Evolutionary conservation across 1,284 basidiomycete genomes (phyloP), one percentile per base, ranked within the genome.

Genomic region (Moniliella sp.): DNA sequence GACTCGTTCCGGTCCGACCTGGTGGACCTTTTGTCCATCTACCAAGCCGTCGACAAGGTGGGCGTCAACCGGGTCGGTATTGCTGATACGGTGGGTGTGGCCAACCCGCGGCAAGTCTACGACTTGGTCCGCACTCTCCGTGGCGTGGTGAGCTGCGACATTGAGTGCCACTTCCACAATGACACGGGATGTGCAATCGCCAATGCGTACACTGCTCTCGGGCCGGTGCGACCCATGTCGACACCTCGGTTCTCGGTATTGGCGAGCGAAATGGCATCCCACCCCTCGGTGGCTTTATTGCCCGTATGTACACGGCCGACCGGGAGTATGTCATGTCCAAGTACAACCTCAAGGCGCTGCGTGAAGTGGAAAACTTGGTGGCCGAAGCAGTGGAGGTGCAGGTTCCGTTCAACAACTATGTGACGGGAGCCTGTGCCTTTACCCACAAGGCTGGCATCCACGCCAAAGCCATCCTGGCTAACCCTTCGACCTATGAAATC

Each of bases 401-500:
- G 53, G 75, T 99, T 28, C 88, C 91, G 25, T 99, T 97, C 69
- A 82, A 80, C 74, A 88, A 91, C 64, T 68, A 69, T 57, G 69
- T 71, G 50, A 71, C 69, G 35, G 91, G 91, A 16, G 97, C 94
- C 67, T 97, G 91, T 61, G 91, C 91, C 13, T 99, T 99, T 68
- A 99, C 91, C 15, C 91, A 97, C 76, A 97, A 99, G 75, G 91
- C 91, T 18, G 91, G 91, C 64, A 99, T 99, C 50, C 91, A 99
- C 65, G 91, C 91, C 67, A 99, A 99, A 72, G 91, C 91, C 26
- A 99, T 99, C 64, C 73, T 99, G 36, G 94, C 94, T 68, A 97
- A 99, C 71, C 91, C 91, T 1, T 82, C 78, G 54, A 99, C 91
- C 7, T 99, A 97, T 42, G 50, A 55, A 39, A 57, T 58, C 35